Evolutionary conservation across 176 grass and related monocot species (phyloP).

Genomic region (Lolium rigidum): DNA sequence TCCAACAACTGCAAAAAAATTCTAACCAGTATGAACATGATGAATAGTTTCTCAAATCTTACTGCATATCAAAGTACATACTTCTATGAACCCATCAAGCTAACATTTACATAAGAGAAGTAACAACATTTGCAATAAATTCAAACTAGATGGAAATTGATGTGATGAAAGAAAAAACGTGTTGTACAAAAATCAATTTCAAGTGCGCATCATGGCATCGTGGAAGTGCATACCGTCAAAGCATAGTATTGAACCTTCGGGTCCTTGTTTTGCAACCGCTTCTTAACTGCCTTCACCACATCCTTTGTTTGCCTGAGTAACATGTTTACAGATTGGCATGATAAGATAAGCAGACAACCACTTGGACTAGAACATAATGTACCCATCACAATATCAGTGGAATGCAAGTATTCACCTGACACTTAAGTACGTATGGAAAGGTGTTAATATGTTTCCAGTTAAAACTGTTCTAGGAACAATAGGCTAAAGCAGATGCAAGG

Average conservation of each 20-base stretch:
- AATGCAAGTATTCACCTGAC: neutral
- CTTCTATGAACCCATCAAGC: neutral
- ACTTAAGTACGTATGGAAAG: neutral
- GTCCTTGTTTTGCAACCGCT: slow-evolving; percentile 81
- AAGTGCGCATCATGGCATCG: neutral
- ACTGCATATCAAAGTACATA: neutral
- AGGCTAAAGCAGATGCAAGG: neutral
- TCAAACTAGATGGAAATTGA: neutral
- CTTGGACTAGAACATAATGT: neutral
- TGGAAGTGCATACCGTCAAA: slow-evolving; percentile 68
- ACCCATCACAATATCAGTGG: neutral
- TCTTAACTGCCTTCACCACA: slow-evolving; percentile 80
- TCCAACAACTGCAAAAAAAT: slow-evolving; percentile 77
- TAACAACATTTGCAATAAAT: slow-evolving; percentile 1
- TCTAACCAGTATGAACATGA: slow-evolving; percentile 29
- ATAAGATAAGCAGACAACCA: slow-evolving; percentile 33
- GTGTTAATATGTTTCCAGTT: neutral
- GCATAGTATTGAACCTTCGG: slow-evolving; percentile 88
- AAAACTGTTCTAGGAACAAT: slow-evolving; percentile 1
- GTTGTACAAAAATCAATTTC: neutral
- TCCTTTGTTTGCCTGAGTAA: slow-evolving; percentile 89
- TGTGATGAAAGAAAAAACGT: neutral
- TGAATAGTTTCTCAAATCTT: neutral
- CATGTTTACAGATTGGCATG: slow-evolving; percentile 2
- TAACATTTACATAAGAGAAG: neutral